A percentile compares a stretch with the other conserved stretches of the same genome.
phyloP scores from a whole-genome alignment of 179 eudicot genomes.

The Corrigiola litoralis region DNA sequence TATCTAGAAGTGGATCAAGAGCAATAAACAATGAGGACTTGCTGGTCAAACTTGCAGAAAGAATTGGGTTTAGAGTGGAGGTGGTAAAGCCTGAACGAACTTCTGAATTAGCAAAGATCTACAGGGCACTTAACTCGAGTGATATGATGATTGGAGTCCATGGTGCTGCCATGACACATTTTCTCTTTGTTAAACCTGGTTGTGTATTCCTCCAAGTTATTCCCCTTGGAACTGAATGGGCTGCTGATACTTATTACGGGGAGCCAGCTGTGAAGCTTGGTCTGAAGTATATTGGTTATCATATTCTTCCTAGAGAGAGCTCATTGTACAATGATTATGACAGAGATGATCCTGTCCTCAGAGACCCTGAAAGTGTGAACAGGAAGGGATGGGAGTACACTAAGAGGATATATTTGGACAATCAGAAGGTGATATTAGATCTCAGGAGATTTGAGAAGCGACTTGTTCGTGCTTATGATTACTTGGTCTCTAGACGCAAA shows the following conservation, averaged over 20 bases:
- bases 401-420: constrained; percentile 65
- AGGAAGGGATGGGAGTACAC: constrained; percentile 79
- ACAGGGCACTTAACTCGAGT: constrained; percentile 60
- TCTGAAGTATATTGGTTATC: constrained; percentile 69
- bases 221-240: constrained; percentile 92
- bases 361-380: constrained; percentile 59
- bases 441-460: constrained; percentile 55
- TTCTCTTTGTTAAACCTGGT: constrained; percentile 67
- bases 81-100: constrained; percentile 49
- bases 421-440: constrained; percentile 56
- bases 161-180: constrained; percentile 95
- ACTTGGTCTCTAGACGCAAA: constrained; percentile 7
- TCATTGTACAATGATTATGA: constrained; percentile 64
- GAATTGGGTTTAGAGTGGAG: constrained; percentile 60
- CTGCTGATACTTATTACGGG: constrained; percentile 80
- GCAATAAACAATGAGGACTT: constrained; percentile 60
- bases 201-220: constrained; percentile 78
- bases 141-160: constrained; percentile 89
- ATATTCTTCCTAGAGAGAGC: constrained; percentile 69
- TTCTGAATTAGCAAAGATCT: constrained; percentile 72
- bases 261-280: constrained; percentile 79
- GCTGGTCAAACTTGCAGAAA: constrained; percentile 59
- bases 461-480: constrained; percentile 60
- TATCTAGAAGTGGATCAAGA: constrained; percentile 70
- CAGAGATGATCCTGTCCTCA: constrained; percentile 57